Conservation (phyloP, 768 basidiomycete species). For the Macrocybe gigantea region DNA sequence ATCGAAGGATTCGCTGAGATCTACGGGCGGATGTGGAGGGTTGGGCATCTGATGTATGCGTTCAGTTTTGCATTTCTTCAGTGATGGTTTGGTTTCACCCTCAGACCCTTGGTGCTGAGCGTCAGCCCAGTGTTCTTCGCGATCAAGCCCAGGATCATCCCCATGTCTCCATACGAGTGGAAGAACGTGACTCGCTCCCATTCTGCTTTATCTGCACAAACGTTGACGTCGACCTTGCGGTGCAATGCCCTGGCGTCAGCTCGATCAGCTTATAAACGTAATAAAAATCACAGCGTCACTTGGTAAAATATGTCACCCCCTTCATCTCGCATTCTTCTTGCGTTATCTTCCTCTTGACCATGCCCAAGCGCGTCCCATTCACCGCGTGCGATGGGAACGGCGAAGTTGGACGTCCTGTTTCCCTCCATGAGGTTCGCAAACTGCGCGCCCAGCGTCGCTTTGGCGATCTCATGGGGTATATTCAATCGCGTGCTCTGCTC, state of each 20-base stretch:
- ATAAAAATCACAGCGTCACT: conserved; percentile 13
- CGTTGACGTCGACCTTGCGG: conserved; percentile 55
- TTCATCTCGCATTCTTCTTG: conserved; percentile 12
- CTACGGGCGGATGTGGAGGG: conserved; percentile 37
- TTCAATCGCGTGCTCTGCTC: conserved; percentile 10
- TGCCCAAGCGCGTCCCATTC: conserved; percentile 31
- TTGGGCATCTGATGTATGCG: conserved; percentile 25
- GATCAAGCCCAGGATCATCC: conserved; percentile 61
- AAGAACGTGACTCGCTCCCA: conserved; percentile 48
- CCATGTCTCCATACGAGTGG: conserved; percentile 65
- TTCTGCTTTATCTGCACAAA: conserved; percentile 45
- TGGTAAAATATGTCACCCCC: conserved; percentile 36
- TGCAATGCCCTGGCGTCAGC: neutral
- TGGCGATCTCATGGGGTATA: conserved; percentile 29
- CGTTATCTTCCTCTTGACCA: conserved; percentile 20
- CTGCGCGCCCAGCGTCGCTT: conserved; percentile 39
- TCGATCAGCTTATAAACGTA: neutral
- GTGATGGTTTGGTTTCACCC: conserved; percentile 22
- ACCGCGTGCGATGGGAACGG: conserved; percentile 35
- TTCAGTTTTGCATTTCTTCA: neutral
- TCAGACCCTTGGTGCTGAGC: conserved; percentile 50
- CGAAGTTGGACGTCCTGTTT: conserved; percentile 59
- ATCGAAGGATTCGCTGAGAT: conserved; percentile 43
- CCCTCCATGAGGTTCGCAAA: conserved; percentile 42
- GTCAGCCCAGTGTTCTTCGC: conserved; percentile 44